Evolutionary conservation across 2,329 filamentous ascomycete species (phyloP), one percentile per base, ranked within the genome.

Genomic region (Sphaerulina musiva): DNA sequence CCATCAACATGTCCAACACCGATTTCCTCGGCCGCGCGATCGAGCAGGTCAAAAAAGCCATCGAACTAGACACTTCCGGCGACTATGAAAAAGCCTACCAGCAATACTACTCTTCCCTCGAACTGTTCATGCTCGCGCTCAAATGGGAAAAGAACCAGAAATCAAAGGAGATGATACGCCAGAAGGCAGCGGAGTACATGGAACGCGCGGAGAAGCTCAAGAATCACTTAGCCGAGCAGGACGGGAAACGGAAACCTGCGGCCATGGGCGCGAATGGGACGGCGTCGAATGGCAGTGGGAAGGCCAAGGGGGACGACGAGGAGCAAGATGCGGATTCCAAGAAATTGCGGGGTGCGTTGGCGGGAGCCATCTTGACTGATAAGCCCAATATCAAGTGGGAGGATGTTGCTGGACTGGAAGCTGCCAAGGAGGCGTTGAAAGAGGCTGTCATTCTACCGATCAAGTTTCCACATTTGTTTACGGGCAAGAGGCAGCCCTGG

Each of bases 141-240:
- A 98, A 98, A 79, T 98, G 92, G 92, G 93, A 98, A 77, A 98
- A 97, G 81, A 97, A 96, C 76, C 84, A 87, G 60, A 92, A 91
- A 66, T 91, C 89, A 60, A 97, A 97, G 78, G 90, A 95, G 70
- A 95, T 95, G 82, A 96, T 98, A 72, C 86, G 93, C 64, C 84
- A 87, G 65, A 97, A 97, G 78, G 90, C 91, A 17, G 87, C 80
- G 65, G 92, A 96, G 70, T 98, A 98, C 78, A 95, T 98, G 86
- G 92, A 96, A 74, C 89, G 93, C 59, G 93, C 93, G 60, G 93
- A 98, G 78, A 97, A 97, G 77, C 82, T 98, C 61, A 98, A 98
- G 74, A 83, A 85, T 53, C 93, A 97, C 70, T 77, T 98, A 40
- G 79, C 84, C 48, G 85, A 91, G 61, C 79, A 82, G 51, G 87